Conservation (phyloP, 78 protist species). For the Acrasis kona region DNA sequence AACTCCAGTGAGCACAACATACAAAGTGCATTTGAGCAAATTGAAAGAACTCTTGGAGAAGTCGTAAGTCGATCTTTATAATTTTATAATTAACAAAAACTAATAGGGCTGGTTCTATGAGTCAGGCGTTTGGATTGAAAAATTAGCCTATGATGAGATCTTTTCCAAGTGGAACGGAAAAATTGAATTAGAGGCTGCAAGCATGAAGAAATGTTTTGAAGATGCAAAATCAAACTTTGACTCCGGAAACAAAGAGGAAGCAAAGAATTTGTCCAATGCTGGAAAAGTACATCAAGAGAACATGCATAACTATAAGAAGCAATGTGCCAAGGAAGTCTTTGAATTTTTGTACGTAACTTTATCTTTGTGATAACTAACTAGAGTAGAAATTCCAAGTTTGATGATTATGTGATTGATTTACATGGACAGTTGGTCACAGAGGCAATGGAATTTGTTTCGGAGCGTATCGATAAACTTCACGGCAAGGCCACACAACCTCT, state of each 20-base stretch:
- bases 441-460: neutral
- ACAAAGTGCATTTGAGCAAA: no score
- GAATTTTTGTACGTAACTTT: no score
- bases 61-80: no score
- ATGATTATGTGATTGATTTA: neutral
- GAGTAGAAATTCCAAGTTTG: neutral
- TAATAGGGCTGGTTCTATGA: conserved; percentile 1
- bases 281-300: neutral
- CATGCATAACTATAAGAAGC: neutral
- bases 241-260: neutral
- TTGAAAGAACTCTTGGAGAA: no score
- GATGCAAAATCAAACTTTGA: neutral
- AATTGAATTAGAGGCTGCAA: neutral
- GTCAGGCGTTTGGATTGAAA: neutral
- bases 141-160: neutral
- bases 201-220: neutral
- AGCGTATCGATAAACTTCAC: neutral
- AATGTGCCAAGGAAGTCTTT: neutral
- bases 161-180: neutral
- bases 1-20: no score
- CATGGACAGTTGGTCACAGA: neutral
- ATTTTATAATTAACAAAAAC: no score
- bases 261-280: neutral
- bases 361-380: no score
- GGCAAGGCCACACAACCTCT: neutral